Percentiles rank a stretch among this genome's conserved stretches.
Evolutionary conservation across 345 rosid genomes (phyloP).

Genomic region (Dipteronia sinensis): DNA sequence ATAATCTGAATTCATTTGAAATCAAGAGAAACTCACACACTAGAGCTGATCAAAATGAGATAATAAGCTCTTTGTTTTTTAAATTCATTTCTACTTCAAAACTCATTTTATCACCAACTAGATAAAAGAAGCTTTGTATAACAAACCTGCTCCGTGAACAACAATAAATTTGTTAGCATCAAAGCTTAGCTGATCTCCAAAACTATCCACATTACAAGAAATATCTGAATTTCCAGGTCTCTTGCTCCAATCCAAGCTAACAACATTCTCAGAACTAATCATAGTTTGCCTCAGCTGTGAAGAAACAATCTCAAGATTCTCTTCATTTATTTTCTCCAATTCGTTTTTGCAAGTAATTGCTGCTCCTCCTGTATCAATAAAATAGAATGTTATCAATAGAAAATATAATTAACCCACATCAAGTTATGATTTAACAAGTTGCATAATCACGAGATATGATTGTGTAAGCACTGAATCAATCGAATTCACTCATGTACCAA

Average conservation of each 20-base stretch:
- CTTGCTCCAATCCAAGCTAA: slow-evolving; percentile 96
- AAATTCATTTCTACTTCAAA: no score
- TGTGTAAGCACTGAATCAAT: neutral
- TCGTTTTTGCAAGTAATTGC: slow-evolving; percentile 90
- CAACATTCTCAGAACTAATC: slow-evolving; percentile 40
- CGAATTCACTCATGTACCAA: neutral
- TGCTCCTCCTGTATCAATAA: slow-evolving; percentile 66
- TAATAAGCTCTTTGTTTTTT: no score
- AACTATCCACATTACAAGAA: slow-evolving; percentile 42
- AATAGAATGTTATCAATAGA: neutral
- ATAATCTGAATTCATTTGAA: no score
- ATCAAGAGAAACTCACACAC: no score
- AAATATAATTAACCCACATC: neutral
- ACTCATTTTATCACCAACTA: no score
- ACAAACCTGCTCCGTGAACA: slow-evolving; percentile 94
- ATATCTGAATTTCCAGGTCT: slow-evolving; percentile 54
- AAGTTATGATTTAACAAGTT: neutral
- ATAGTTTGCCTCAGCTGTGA: slow-evolving; percentile 70
- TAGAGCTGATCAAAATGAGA: no score
- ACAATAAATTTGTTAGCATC: slow-evolving; percentile 62
- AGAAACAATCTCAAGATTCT: slow-evolving; percentile 58
- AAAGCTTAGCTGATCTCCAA: slow-evolving; percentile 32
- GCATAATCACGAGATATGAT: neutral
- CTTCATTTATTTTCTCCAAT: slow-evolving; percentile 78
- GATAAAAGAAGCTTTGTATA: neutral